Base-by-base conservation (phyloP, 1,284 basidiomycete species). In the Cutaneotrichosporon sp. region DNA sequence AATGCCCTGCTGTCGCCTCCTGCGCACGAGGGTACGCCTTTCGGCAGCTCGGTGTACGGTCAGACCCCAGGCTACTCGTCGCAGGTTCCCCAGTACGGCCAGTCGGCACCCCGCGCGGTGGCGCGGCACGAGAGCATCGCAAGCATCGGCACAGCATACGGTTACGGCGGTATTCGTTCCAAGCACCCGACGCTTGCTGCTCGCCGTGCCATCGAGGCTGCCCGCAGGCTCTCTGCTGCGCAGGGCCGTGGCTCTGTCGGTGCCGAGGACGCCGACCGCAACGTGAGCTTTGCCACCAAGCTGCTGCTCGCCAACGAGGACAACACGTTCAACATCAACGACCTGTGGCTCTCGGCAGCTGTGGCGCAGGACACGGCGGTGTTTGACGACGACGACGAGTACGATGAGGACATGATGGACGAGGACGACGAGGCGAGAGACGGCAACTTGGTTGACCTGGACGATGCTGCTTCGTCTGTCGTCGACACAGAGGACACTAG, bases 231-330 rank as follows among this genome's bases (percentile, higher is more conserved):
- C 4, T 79, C 77, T 2, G 65, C 68, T 13, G 74, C 67, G 1
- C 65, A 73, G n/a, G 66, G 66, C 34, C 63, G 65, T 1, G 69
- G 64, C 0, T 67, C 63, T 9, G 72, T 72, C 1, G 69, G 64
- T 7, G 69, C 65, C 8, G 68, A 72, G 22, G 67, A 62, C 13
- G 67, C 66, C 20, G 60, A 59, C 42, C 64, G 69, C 59, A 58
- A 67, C 64, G 59, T 69, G 57, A 54, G 73, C 73, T 92, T 98
- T 69, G 90, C 95, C 0, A 92, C 97, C 74, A 85, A 91, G 65
- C 78, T 95, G n/a, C 81, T 95, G 29, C 87, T 95, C 80, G 80
- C 80, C 56, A 80, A 79, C 66, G 80, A 81, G 69, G 79, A 78
- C 65, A 80, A 79, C 64, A 79, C 71, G 1, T 79, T 80, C 72